Evolutionary conservation across 1,284 basidiomycete genomes (phyloP), one percentile per base, ranked within the genome.

Genomic region (Leucoagaricus sp.): DNA sequence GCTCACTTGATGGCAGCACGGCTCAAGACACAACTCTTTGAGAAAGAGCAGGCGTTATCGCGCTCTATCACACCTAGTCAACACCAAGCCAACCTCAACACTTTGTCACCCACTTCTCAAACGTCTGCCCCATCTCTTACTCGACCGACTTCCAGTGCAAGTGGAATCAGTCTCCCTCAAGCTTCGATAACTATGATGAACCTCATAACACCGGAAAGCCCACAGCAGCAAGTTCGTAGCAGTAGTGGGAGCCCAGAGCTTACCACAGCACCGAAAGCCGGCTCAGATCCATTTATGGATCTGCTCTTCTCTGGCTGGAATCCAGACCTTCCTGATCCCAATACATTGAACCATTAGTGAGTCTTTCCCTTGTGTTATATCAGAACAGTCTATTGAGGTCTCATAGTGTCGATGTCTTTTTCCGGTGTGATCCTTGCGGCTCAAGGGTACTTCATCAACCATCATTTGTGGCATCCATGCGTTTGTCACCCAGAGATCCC

Each of bases 351-450:
- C 61, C 88, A 90, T 70, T 88, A 89, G 90, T 92, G 62, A 61
- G 85, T 76, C 19, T 49, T 47, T 44, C 62, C 58, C 26, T 41
- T 60, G 62, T 29, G 60, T 31, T 46, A 2, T 36, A 17, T 49
- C 56, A 54, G 38, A 55, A 31, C 26, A 34, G 31, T 57, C 60
- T 40, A 48, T 49, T 62, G 40, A 63, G 48, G 26, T 53, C 26
- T 54, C 58, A 3, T 60, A 93, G 91, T 61, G 83, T 93, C 64
- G 87, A 91, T 34, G 74, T 88, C 12, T 93, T 91, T 72, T 93
- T 93, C 69, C 83, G 84, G 65, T 89, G 87, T 65, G 91, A 93
- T 70, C 89, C 91, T 50, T 92, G 90, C 64, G 86, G 88, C 55
- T 88, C 90, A 17, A 82, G 87, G 51, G 83, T 93, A 49, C 75